Conservation (phyloP, 441 rosid genomes). For the Manihot esculenta region DNA sequence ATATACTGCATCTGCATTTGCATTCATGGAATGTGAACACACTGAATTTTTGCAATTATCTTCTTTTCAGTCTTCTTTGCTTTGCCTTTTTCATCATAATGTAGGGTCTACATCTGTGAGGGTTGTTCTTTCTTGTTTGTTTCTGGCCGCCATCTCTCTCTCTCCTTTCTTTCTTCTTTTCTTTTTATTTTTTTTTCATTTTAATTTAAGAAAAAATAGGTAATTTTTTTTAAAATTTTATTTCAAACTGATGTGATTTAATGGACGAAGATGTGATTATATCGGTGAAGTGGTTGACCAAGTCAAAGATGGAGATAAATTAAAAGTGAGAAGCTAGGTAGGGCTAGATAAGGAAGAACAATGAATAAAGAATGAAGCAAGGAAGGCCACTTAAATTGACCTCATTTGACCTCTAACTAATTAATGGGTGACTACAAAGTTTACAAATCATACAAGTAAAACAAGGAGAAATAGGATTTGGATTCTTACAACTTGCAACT, state of each 20-base stretch:
- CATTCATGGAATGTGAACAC: constrained; percentile 8
- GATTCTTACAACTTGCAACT: constrained; percentile 11
- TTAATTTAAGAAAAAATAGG: no score
- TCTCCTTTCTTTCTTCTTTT: no score
- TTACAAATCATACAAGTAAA: neutral
- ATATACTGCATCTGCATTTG: no score
- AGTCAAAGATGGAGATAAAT: neutral
- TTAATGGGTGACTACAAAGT: neutral
- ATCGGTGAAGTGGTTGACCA: neutral
- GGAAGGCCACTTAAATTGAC: neutral
- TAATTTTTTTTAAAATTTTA: no score
- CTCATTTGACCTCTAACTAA: neutral
- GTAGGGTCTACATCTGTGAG: constrained; percentile 12
- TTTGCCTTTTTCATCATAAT: neutral
- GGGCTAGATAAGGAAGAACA: no score
- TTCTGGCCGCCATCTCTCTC: constrained; percentile 15
- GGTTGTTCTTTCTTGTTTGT: constrained; percentile 15
- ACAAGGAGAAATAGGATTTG: constrained; percentile 15
- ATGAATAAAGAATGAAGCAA: no score
- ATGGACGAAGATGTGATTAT: neutral
- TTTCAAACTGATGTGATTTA: no score
- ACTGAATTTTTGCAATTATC: neutral
- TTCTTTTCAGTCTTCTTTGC: neutral
- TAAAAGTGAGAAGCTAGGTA: no score
- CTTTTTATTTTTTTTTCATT: neutral